Base-by-base conservation (phyloP, 2,329 filamentous ascomycete species). In the Botrytis fragariae region DNA sequence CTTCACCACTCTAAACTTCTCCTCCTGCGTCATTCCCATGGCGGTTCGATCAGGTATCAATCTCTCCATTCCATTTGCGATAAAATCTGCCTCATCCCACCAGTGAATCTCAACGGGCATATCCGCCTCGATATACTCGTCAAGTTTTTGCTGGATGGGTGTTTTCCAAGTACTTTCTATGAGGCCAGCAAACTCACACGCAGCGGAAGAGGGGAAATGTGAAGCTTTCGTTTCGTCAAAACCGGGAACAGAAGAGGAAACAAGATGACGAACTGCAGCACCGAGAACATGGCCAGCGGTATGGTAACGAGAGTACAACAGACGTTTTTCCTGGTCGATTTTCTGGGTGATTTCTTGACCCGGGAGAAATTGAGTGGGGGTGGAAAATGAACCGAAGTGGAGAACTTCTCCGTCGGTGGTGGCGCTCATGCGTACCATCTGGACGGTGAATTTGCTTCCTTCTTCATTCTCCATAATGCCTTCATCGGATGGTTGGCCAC, bases 241-340 rank as follows among this genome's bases (percentile, higher is more conserved):
- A 83, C 83, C 0, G 82, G 82, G 80, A 70, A 88, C 80, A 2
- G 84, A 81, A 74, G 87, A 85, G 1, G 89, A 81, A 9, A 68
- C 64, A 0, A 92, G 84, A 70, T 86, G 83, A 1, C 88, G 85
- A n/a, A 93, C 89, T 0, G 92, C 91, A 0, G 89, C 82, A 4
- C 92, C 91, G 1, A 94, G 86, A 4, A 93, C 87, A 77, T 94
- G 92, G 48, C 92, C 92, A 0, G 91, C 92, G 0, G 92, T 93
- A 81, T 94, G 92, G 0, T 91, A 85, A 1, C 91, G 87, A 0
- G 90, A 93, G 82, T 91, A 89, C 0, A 92, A 83, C 0, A 85
- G 78, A 0, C 92, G 86, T 76, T 89, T 91, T 29, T 87, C 85
- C 0, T 78, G 81, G 79, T 94, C 88, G 72, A 94, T 88, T 20